Evolutionary conservation across 2,329 filamentous ascomycete species (phyloP), one percentile per base, ranked within the genome.

Genomic region (Alternaria panax): DNA sequence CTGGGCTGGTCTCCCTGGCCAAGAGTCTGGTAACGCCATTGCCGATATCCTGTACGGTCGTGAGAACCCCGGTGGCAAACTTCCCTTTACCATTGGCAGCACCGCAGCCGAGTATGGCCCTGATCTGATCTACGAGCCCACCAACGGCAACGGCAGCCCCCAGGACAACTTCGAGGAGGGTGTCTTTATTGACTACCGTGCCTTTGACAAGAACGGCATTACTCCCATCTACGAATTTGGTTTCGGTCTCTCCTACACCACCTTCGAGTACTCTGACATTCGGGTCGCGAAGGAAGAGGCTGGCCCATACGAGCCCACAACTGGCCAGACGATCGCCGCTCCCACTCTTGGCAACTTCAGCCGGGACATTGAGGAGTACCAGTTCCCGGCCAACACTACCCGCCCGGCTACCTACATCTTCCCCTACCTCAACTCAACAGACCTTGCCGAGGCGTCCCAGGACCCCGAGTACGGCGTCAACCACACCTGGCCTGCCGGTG

Each of bases 11-110:
- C 80, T 93, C 18, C 92, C 92, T 0, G 93, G 93, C 11, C 90
- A 96, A 74, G 90, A 97, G 76, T 91, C 89, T 22, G 92, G 93
- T 50, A 91, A 93, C 72, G 85, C 90, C 3, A 87, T 96, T 54
- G 86, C 87, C 11, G 92, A 96, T 68, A 85, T 96, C n/a, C 86
- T 97, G 11, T 96, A 93, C 76, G 92, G 93, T 42, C 86, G 85
- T 60, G 86, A 90, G 62, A 93, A 92, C 79, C 92, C 92, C 1
- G 87, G 87, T 27, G 93, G 87, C 51, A 90, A 92, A 64, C 86
- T 90, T 0, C 89, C 91, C 4, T 96, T 96, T 78, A 95, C 92
- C 4, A 90, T 92, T 84, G 92, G 90, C 12, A 82, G 84, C 36
- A 86, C 86, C 2, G 85, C 84, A 16, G 83, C 85, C 63, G 87